Conservation (phyloP, 495 filamentous ascomycete species). For the Neurospora sp. region DNA sequence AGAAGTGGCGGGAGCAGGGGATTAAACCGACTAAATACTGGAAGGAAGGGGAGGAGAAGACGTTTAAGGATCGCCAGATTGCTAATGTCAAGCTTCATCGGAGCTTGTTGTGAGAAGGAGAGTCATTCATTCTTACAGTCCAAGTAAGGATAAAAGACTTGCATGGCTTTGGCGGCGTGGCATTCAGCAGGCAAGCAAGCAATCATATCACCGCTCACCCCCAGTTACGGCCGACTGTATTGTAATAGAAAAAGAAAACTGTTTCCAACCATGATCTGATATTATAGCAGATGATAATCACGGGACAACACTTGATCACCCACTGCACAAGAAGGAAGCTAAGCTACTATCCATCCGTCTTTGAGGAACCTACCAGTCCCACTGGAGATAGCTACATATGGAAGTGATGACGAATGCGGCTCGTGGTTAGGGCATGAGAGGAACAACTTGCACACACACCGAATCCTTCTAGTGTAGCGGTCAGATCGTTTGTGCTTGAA, state of each 20-base stretch:
- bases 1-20: conserved; percentile 57
- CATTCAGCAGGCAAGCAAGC: neutral
- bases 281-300: neutral
- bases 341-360: neutral
- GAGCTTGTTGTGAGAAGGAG: neutral
- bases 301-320: neutral
- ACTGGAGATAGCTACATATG: neutral
- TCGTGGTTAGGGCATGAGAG: neutral
- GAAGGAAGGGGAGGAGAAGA: conserved; percentile 15
- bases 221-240: neutral
- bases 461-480: neutral
- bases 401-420: neutral
- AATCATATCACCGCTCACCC: neutral
- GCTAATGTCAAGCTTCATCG: neutral
- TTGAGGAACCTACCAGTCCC: neutral
- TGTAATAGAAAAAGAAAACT: neutral
- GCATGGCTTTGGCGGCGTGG: neutral
- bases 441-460: neutral
- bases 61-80: conserved; percentile 4
- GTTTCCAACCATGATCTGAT: neutral
- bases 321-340: neutral
- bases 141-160: neutral
- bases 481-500: neutral
- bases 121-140: neutral
- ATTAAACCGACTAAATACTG: conserved; percentile 39